These are phyloP conservation scores for Mucor saturninus DNA, from an alignment of 371 early-diverging fungal species.

Conservation along the genomic window DNA sequence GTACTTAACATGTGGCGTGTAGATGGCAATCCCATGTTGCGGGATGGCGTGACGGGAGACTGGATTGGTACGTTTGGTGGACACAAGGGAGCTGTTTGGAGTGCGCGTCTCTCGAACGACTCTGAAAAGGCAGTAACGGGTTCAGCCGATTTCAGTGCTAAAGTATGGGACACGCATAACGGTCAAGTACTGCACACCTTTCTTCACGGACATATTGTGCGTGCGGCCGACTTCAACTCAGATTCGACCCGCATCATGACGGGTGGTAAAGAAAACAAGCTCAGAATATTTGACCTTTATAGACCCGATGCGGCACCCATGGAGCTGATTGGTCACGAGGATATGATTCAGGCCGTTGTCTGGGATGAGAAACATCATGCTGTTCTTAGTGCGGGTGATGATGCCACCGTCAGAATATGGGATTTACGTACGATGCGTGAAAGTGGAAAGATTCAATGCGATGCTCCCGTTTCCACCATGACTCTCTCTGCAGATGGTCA, in stretches of 20 bases:
- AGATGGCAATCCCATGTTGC: slow-evolving; percentile 88
- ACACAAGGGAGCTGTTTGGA: slow-evolving; percentile 92
- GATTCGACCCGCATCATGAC: slow-evolving; percentile 76
- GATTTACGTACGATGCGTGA: slow-evolving; percentile 73
- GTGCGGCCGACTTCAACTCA: slow-evolving; percentile 75
- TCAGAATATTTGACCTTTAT: slow-evolving; percentile 81
- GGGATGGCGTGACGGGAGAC: slow-evolving; percentile 87
- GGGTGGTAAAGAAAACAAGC: slow-evolving; percentile 79
- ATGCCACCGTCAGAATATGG: slow-evolving; percentile 68
- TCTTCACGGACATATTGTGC: slow-evolving; percentile 81
- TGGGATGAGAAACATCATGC: slow-evolving; percentile 70
- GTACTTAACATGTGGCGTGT: background rate
- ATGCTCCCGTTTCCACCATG: slow-evolving; percentile 70
- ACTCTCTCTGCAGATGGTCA: slow-evolving; percentile 72
- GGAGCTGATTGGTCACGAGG: slow-evolving; percentile 61
- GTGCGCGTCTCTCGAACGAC: slow-evolving; percentile 77
- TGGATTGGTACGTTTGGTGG: slow-evolving; percentile 90
- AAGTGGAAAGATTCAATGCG: slow-evolving; percentile 63
- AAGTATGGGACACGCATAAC: slow-evolving; percentile 83
- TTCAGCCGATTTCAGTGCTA: slow-evolving; percentile 89
- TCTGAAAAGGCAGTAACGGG: slow-evolving; percentile 83
- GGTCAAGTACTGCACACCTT: slow-evolving; percentile 76
- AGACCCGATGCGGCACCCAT: slow-evolving; percentile 62
- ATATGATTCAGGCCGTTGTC: slow-evolving; percentile 71
- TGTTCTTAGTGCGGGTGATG: slow-evolving; percentile 68